Evolutionary conservation across 2,329 filamentous ascomycete genomes (phyloP), one percentile per base, ranked within the genome.

Genomic region (Didymella glomerata): DNA sequence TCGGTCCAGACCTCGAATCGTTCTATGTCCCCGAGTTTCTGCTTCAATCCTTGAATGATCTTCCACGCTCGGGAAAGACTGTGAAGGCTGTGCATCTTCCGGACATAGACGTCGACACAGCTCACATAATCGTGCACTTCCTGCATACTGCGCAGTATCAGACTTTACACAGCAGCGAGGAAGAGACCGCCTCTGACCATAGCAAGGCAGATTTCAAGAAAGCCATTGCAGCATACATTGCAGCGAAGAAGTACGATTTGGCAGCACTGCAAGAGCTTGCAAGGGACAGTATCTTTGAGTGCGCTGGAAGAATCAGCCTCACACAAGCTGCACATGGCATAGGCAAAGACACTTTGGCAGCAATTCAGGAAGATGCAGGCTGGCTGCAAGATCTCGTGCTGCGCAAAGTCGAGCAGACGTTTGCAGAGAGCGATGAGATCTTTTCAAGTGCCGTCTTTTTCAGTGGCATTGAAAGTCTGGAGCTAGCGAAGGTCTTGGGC

Each of bases 81-180:
- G 9, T 30, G 13, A 9, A 4, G 20, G 4, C 16, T 2, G 30
- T 50, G 4, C 4, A 50, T 13, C 34, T 50, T 9, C 56, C 41
- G 13, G 55, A 64, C 50, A 50, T 69, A 1, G 66, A 68, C 28
- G 60, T 54, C 40, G 46, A 50, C 36, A 65, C 58, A 30, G 63
- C 56, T 24, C 68, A 71, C 52, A 57, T 63, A 11, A 42, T 71
- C 25, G 57, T 67, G 30, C 69, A 71, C 44, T 70, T 65, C 62
- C 45, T 71, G 28, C 55, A 69, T 58, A 72, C 69, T 2, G 65
- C 63, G 14, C 36, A 53, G 18, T 72, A 72, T 47, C 69, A 72
- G 41, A 68, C 66, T 11, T 65, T 72, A 4, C 11, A 10, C 30
- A 14, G 16, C 6, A n/a, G 4, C 6, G 36, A 22, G 36, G 36